Evolutionary conservation across 768 basidiomycete genomes (phyloP), one percentile per base, ranked within the genome.

Genomic region (Suillus spraguei): DNA sequence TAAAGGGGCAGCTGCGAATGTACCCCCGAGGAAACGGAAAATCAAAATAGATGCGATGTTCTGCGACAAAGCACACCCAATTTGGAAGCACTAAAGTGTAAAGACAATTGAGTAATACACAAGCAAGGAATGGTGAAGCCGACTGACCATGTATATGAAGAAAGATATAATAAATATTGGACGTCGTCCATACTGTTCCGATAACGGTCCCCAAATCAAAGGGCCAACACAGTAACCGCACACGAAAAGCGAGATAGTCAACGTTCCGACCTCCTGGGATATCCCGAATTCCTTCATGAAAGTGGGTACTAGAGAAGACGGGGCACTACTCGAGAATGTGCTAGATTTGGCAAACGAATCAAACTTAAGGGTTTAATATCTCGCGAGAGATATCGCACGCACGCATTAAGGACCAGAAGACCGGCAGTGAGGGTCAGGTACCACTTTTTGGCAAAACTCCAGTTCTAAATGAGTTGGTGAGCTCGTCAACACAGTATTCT

Each of bases 191-290:
- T 81, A 85, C 65, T 77, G 75, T 60, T 82, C 82, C 2, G 77
- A 86, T 38, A 87, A 71, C 3, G 85, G 86, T 0, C 80, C 86
- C 86, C 85, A 90, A 5, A 86, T 53, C 8, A 87, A 71, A 3
- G 87, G 87, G 0, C 88, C 88, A 24, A 88, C 79, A 64, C 83
- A 85, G 67, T 87, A 89, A n/a, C 88, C 88, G n/a, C 80, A 80
- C 16, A 90, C 82, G 71, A 89, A 90, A 5, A 90, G 79, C 2
- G 88, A 83, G 38, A 89, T 79, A 0, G 82, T 83, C 54, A 89
- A 78, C 10, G 79, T 81, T 6, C 77, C 85, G 32, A 86, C 79
- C 69, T 84, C 86, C 36, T 74, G 22, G 6, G 82, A 80, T 69
- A 89, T 79, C 11, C 76, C 65, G 64, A 87, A 87, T 39, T 84